Base-by-base conservation (phyloP, 495 filamentous ascomycete species). In the Darksidea phi region DNA sequence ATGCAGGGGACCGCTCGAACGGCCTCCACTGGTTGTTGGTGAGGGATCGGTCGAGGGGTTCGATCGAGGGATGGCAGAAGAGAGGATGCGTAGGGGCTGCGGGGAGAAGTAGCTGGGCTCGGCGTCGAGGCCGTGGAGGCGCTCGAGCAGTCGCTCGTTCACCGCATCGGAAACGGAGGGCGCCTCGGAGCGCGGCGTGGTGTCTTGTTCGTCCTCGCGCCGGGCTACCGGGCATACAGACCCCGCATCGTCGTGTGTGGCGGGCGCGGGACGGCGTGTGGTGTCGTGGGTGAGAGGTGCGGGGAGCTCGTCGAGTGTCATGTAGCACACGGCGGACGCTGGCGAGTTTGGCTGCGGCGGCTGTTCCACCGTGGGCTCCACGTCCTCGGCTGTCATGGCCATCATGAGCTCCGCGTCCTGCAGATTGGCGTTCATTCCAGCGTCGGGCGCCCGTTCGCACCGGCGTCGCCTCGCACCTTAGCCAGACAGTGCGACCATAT, bases 151-250 rank as follows among this genome's bases (percentile, higher is more conserved):
- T 17, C 12, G 36, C 7, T 50, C 56, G n/a, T 21, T 36, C 41
- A 21, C 28, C 36, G 46, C 28, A 24, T 54, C 55, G n/a, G 41
- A 37, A 4, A 45, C 48, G 13, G 59, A 51, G 42, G 69, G 69
- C 32, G 56, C 59, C 54, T 71, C 69, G 0, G 69, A 69, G 13
- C 69, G 69, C 38, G 69, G 69, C 6, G 69, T 69, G 60, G 38
- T 62, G 58, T 71, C 69, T 15, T 54, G 49, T 25, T 71, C 69
- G 1, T 69, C 65, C 6, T 28, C 57, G 10, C 20, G 17, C 17
- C 48, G 54, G 32, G 37, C 20, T 25, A 42, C 13, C 37, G 36
- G 52, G 36, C 11, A 50, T 15, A 34, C 12, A 18, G 5, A 10
- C 18, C 43, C 63, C 17, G 25, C 54, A 34, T 48, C 42, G 37